A percentile compares a stretch with the other conserved stretches of the same genome.
Conservation (phyloP, 2,329 filamentous ascomycete species). For the Epichloe amarillans region DNA sequence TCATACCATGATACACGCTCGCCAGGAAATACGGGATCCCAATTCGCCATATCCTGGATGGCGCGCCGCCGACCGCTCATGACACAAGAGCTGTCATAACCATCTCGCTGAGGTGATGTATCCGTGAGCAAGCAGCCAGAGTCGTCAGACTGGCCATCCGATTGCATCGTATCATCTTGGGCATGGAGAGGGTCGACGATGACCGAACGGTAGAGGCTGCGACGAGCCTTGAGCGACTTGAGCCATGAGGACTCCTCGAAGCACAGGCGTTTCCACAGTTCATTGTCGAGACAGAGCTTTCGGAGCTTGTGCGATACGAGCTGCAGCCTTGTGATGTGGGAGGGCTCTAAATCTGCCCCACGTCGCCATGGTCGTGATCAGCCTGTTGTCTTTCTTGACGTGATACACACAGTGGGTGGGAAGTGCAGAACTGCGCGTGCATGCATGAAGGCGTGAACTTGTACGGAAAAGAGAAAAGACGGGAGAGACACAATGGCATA, state of each 20-base stretch:
- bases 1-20: conserved; percentile 76
- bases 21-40: conserved; percentile 63
- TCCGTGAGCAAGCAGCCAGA: not conserved
- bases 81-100: not conserved
- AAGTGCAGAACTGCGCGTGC: not conserved
- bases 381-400: not conserved
- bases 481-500: not conserved
- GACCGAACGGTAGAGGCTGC: conserved; percentile 19
- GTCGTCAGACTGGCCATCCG: not conserved
- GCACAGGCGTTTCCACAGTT: conserved; percentile 63
- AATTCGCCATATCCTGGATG: conserved; percentile 54
- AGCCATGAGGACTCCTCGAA: conserved; percentile 58
- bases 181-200: conserved; percentile 3
- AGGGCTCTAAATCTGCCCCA: conserved; percentile 22
- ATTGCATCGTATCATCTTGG: conserved; percentile 7
- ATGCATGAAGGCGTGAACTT: not conserved
- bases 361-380: not conserved
- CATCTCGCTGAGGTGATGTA: not conserved
- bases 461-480: not conserved
- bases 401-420: not conserved
- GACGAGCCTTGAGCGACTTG: conserved; percentile 37
- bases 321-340: conserved; percentile 48
- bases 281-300: conserved; percentile 56
- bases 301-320: conserved; percentile 54
- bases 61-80: conserved; percentile 7